Evolutionary conservation across 2,329 filamentous ascomycete species (phyloP).

Genomic region (Alternaria sp.): DNA sequence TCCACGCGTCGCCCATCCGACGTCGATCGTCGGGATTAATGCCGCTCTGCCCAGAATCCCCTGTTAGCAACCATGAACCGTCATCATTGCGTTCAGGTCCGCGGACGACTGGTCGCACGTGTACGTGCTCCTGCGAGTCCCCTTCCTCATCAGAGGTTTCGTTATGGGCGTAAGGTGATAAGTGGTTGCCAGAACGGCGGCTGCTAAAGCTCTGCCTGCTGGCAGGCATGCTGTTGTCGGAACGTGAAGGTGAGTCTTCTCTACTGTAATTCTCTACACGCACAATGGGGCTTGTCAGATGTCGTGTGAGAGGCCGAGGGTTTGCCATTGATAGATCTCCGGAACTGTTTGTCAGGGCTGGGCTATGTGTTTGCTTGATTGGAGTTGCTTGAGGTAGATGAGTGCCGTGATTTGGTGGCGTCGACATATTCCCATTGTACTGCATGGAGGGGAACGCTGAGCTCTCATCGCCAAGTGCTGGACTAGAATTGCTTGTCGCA

Average conservation of each 20-base stretch:
- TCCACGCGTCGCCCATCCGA: slow-evolving; percentile 51
- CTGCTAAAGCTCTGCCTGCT: slow-evolving; percentile 50
- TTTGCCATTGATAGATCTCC: slow-evolving; percentile 38
- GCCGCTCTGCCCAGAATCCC: slow-evolving; percentile 54
- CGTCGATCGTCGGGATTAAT: slow-evolving; percentile 58
- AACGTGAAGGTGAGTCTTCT: slow-evolving; percentile 47
- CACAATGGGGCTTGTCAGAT: slow-evolving; percentile 52
- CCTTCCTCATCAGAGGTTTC: slow-evolving; percentile 47
- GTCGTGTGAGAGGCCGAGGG: slow-evolving; percentile 38
- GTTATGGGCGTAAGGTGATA: slow-evolving; percentile 50
- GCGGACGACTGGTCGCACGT: slow-evolving; percentile 42
- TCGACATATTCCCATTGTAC: slow-evolving; percentile 35
- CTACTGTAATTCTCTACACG: slow-evolving; percentile 50
- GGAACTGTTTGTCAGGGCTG: slow-evolving; percentile 51
- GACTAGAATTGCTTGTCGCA: slow-evolving; percentile 49
- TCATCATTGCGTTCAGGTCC: slow-evolving; percentile 52
- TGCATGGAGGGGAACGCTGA: slow-evolving; percentile 29
- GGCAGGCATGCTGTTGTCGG: slow-evolving; percentile 44
- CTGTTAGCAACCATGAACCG: slow-evolving; percentile 57
- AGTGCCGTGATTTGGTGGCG: slow-evolving; percentile 37
- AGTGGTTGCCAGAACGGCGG: slow-evolving; percentile 47
- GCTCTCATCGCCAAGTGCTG: slow-evolving; percentile 43
- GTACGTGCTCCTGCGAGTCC: slow-evolving; percentile 31
- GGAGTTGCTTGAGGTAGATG: slow-evolving; percentile 40
- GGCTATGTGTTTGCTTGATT: slow-evolving; percentile 49